Evolutionary conservation across 208 protist species (phyloP), one percentile per base, ranked within the genome.

Genomic region (Trichomonas vaginalis): DNA sequence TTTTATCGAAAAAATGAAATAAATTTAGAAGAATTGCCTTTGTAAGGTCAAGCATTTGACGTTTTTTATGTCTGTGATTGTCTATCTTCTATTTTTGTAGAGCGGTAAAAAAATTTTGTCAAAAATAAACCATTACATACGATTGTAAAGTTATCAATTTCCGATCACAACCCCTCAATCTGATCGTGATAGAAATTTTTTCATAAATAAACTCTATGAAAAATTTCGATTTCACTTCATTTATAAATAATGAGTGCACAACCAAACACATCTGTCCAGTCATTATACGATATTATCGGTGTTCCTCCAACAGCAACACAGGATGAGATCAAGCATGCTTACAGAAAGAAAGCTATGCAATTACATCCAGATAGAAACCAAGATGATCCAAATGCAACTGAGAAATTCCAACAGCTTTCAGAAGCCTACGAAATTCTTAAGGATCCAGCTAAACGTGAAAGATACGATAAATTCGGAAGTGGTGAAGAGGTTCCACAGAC

Each of bases 301-400:
- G 21, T 92, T 23, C 8, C 12, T 39, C 21, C 21, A 17, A 95
- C 56, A 62, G 95, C 95, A 4, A 96, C 95, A 35, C 15, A 83
- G 17, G 61, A 95, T 32, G 79, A 96, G 56, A 96, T 96, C 1
- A 82, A 49, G 45, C 32, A 56, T 4, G 62, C 95, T 12, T 96
- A 96, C 27, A 1, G 95, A 40, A 86, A 42, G 14, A 86, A 95
- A 82, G 95, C 95, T 2, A 47, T 95, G 32, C 21, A 96, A 32
- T n/a, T 82, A 15, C 95, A 96, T 95, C 95, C 95, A 95, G 95
- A 96, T n/a, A 27, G 48, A 37, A 47, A 96, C n/a, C 95, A 42
- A 45, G 95, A 96, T 23, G 95, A 96, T 70, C 49, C 45, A 62
- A 6, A 39, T 79, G 49, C 45, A 10, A 95, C 45, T 6, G 88